Percentiles rank a stretch among this genome's conserved stretches.
phyloP scores from a whole-genome alignment of 2,329 filamentous ascomycete species.

The Talaromyces rugulosus region DNA sequence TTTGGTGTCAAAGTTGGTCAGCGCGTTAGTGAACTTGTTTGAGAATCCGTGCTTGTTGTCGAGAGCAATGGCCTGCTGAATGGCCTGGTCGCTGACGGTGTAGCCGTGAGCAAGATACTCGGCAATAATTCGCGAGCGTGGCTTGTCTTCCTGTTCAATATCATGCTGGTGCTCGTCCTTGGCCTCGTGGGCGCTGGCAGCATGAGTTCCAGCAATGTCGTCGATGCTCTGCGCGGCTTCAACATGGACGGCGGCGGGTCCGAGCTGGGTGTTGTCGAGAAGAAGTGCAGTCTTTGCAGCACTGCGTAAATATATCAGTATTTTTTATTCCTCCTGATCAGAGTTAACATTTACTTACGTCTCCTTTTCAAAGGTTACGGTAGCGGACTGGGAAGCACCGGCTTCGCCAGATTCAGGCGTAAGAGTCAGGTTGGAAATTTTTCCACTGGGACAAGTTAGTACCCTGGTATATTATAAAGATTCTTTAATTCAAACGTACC shows the following conservation, averaged over 20 bases:
- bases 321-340: neutral
- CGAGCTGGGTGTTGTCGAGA: constrained; percentile 93
- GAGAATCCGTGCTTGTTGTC: constrained; percentile 88
- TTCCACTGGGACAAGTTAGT: constrained; percentile 59
- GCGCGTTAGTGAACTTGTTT: constrained; percentile 69
- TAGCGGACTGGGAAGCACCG: constrained; percentile 71
- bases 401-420: constrained; percentile 52
- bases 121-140: constrained; percentile 84
- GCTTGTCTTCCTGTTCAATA: constrained; percentile 94
- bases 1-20: constrained; percentile 75
- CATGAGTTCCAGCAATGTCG: constrained; percentile 58
- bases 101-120: constrained; percentile 98
- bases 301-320: constrained; percentile 22
- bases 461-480: constrained; percentile 2
- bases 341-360: constrained; percentile 48
- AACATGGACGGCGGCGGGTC: constrained; percentile 71
- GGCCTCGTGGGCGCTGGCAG: constrained; percentile 49
- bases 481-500: constrained; percentile 50
- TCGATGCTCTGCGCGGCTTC: constrained; percentile 65
- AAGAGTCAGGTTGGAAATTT: constrained; percentile 80
- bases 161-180: constrained; percentile 59
- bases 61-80: constrained; percentile 78
- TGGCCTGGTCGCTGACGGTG: constrained; percentile 69
- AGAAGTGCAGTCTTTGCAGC: constrained; percentile 95
- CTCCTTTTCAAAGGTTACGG: constrained; percentile 95